Evolutionary conservation across 1,284 basidiomycete species (phyloP).

Genomic region (Tilletia walkeri): DNA sequence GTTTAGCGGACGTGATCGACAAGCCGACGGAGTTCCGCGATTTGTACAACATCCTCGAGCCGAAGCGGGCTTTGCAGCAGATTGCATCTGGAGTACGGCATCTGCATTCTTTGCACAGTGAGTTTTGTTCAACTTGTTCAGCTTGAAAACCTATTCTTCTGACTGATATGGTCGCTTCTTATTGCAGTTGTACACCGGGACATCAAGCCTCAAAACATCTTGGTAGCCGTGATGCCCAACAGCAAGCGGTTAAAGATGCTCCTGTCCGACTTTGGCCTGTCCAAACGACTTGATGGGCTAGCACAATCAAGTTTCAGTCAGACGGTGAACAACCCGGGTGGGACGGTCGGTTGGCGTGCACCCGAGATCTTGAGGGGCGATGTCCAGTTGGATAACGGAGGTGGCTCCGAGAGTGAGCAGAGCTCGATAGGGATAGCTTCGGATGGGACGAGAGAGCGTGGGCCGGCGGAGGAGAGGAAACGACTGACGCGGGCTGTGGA

Average conservation of each 20-base stretch:
- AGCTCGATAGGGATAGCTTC: constrained; percentile 27
- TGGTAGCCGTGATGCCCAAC: constrained; percentile 61
- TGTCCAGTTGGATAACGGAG: constrained; percentile 33
- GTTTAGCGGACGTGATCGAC: constrained; percentile 88
- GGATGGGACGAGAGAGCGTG: constrained; percentile 15
- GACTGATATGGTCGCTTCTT: too few relatives aligned
- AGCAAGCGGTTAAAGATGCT: constrained; percentile 49
- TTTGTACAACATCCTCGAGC: constrained; percentile 58
- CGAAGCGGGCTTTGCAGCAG: constrained; percentile 82
- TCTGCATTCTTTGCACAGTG: constrained; percentile 81
- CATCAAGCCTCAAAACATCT: constrained; percentile 97
- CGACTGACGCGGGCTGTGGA: constrained; percentile 52
- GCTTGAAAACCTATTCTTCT: too few relatives aligned
- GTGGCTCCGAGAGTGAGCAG: constrained; percentile 35
- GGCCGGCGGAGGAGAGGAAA: constrained; percentile 28
- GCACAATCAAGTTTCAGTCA: constrained; percentile 53
- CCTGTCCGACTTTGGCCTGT: constrained; percentile 54
- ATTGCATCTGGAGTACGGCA: constrained; percentile 84
- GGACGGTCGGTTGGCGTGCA: constrained; percentile 54
- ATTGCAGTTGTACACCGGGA: constrained; percentile 78
- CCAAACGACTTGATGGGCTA: constrained; percentile 50
- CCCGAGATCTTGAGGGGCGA: constrained; percentile 52
- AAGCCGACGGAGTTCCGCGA: constrained; percentile 44
- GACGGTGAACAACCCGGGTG: constrained; percentile 51
- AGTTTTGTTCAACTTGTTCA: not conserved